Evolutionary conservation across 2,329 filamentous ascomycete species (phyloP).

Genomic region (Botrytis byssoidea): DNA sequence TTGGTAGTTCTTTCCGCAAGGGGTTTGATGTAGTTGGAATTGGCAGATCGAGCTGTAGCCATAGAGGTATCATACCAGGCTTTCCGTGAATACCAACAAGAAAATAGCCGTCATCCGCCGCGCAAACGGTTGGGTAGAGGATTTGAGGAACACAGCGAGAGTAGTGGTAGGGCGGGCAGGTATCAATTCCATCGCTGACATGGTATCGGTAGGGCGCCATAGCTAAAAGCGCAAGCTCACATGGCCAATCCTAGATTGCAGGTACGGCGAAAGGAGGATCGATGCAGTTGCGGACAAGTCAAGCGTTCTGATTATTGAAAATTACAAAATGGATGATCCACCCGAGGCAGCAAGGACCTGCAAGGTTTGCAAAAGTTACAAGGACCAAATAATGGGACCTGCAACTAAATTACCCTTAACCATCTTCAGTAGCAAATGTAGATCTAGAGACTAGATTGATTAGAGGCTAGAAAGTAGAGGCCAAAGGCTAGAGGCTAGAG

Average conservation of each 20-base stretch:
- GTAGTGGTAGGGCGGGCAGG: slow-evolving; percentile 30
- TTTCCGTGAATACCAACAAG: slow-evolving; percentile 27
- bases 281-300: slow-evolving; percentile 23
- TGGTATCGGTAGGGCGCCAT: slow-evolving; percentile 29
- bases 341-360: slow-evolving; percentile 19
- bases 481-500: not conserved
- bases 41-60: slow-evolving; percentile 30
- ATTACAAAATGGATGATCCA: slow-evolving; percentile 25
- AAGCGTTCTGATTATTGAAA: slow-evolving; percentile 18
- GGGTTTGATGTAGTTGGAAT: slow-evolving; percentile 23
- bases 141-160: slow-evolving; percentile 27
- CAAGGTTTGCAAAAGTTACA: slow-evolving; percentile 21
- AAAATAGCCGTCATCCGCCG: slow-evolving; percentile 29
- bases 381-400: slow-evolving; percentile 21
- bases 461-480: not conserved
- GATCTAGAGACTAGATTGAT: slow-evolving; percentile 7
- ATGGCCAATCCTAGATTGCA: slow-evolving; percentile 31
- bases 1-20: slow-evolving; percentile 29
- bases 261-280: slow-evolving; percentile 27
- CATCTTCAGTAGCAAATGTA: slow-evolving; percentile 18
- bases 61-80: slow-evolving; percentile 29
- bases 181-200: slow-evolving; percentile 30
- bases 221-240: slow-evolving; percentile 30
- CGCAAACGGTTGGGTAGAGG: slow-evolving; percentile 25
- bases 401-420: slow-evolving; percentile 13